Percentiles rank a stretch among this genome's conserved stretches.
These are phyloP conservation scores for Mrakia blollopis DNA, from an alignment of 768 basidiomycete species.

Conservation along the genomic window DNA sequence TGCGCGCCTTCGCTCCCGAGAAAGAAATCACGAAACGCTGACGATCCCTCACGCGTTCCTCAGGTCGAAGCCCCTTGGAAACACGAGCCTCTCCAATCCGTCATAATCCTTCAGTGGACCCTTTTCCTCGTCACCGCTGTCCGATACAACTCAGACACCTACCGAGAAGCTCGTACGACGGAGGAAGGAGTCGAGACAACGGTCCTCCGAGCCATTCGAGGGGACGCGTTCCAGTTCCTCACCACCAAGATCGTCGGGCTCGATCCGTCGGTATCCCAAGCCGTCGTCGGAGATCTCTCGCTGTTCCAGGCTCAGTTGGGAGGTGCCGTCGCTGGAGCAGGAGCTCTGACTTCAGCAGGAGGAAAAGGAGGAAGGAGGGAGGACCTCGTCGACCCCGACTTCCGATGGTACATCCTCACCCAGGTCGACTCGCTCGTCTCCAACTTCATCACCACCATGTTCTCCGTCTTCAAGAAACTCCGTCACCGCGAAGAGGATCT, in stretches of 20 bases:
- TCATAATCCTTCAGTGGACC: constrained; percentile 78
- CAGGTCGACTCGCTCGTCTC: constrained; percentile 68
- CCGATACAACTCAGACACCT: constrained; percentile 61
- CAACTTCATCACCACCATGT: constrained; percentile 47
- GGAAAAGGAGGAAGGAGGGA: not conserved
- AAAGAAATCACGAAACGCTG: constrained; percentile 18
- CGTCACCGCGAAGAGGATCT: constrained; percentile 85
- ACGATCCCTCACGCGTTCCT: constrained; percentile 45
- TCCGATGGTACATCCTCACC: constrained; percentile 56
- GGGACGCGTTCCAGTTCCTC: constrained; percentile 72
- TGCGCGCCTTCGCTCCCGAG: not conserved
- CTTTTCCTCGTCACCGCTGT: constrained; percentile 73
- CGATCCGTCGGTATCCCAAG: constrained; percentile 41
- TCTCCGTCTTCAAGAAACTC: constrained; percentile 49
- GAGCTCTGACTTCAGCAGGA: not conserved
- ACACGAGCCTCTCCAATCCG: constrained; percentile 64
- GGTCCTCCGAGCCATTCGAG: constrained; percentile 76
- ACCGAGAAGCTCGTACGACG: constrained; percentile 58
- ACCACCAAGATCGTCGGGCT: constrained; percentile 58
- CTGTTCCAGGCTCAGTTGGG: constrained; percentile 35
- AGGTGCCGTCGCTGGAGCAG: not conserved
- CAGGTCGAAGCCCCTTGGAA: constrained; percentile 52
- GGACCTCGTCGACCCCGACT: constrained; percentile 44
- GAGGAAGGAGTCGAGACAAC: constrained; percentile 73
- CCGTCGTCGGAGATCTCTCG: not conserved